These are phyloP conservation scores for Melastoma malabathricum DNA, from an alignment of 345 rosid genomes.

Conservation along the genomic window DNA sequence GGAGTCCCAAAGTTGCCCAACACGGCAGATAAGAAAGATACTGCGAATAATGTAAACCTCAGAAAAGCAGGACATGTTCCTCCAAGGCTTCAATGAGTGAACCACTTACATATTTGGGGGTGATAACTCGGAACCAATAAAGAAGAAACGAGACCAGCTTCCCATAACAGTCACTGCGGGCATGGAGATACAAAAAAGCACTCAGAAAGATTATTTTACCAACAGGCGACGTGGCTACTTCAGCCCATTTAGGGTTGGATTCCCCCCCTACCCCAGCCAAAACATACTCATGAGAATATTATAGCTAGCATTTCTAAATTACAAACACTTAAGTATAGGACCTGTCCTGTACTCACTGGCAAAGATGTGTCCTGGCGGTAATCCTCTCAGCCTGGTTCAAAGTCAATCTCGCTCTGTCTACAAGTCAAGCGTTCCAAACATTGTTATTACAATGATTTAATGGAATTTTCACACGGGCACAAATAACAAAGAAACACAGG, in stretches of 20 bases:
- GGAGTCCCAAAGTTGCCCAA: not conserved
- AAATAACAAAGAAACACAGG: not conserved
- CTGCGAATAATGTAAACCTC: not conserved
- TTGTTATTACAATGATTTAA: not conserved
- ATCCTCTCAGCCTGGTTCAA: constrained; percentile 75
- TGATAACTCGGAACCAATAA: constrained; percentile 70
- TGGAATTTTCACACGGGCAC: not conserved
- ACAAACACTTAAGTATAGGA: not conserved
- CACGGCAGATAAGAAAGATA: not conserved
- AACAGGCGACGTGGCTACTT: not conserved
- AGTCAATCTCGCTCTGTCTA: constrained; percentile 65
- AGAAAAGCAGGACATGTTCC: not conserved
- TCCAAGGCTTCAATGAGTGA: not conserved
- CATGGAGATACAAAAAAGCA: constrained; percentile 1
- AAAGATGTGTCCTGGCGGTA: constrained; percentile 47
- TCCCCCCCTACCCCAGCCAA: no score
- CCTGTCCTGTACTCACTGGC: constrained; percentile 42
- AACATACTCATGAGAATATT: no score
- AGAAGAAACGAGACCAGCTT: constrained; percentile 66
- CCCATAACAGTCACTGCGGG: constrained; percentile 61
- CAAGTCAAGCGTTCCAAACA: not conserved
- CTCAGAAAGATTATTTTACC: not conserved
- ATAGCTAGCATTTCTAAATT: not conserved
- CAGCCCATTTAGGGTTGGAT: no score
- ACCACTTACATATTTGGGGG: constrained; percentile 38